phyloP scores from a whole-genome alignment of 225 moss, liverwort and hornwort genomes.

The Marchantia paleacea region DNA sequence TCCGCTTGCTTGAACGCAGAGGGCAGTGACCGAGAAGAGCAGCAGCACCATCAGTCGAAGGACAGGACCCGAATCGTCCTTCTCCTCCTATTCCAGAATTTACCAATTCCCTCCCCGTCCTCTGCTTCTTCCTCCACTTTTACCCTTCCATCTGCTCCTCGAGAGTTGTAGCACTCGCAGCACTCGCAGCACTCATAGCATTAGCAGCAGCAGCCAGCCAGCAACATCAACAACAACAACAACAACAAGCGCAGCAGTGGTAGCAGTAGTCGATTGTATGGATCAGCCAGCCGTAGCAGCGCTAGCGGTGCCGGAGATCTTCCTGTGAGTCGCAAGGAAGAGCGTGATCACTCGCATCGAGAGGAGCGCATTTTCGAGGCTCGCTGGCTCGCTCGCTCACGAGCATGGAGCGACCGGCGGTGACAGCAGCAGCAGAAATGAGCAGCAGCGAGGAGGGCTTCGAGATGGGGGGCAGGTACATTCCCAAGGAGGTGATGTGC shows the following conservation, averaged over 20 bases:
- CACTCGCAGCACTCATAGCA: too few species aligned
- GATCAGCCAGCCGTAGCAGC: background rate
- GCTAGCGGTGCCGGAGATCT: background rate
- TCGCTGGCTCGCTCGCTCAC: too few species aligned
- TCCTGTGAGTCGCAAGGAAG: too few species aligned
- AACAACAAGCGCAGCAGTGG: too few species aligned
- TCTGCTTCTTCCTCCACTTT: too few species aligned
- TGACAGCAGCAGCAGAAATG: background rate
- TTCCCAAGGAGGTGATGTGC: slow-evolving; percentile 23
- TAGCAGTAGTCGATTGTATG: background rate
- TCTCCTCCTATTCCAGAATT: background rate
- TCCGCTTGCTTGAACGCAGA: background rate
- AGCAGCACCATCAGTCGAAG: background rate
- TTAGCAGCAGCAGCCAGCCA: too few species aligned
- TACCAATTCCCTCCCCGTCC: background rate
- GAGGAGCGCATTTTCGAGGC: too few species aligned
- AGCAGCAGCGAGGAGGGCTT: slow-evolving; percentile 13
- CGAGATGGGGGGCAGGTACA: slow-evolving; percentile 17
- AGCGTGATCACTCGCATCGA: too few species aligned
- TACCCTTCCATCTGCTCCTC: too few species aligned
- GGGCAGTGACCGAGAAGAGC: background rate
- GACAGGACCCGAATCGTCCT: background rate
- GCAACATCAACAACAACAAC: too few species aligned
- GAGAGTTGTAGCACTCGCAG: too few species aligned
- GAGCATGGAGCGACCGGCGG: background rate